Evolutionary conservation across 1,284 basidiomycete genomes (phyloP), one percentile per base, ranked within the genome.

Genomic region (Rhodotorula sp.): DNA sequence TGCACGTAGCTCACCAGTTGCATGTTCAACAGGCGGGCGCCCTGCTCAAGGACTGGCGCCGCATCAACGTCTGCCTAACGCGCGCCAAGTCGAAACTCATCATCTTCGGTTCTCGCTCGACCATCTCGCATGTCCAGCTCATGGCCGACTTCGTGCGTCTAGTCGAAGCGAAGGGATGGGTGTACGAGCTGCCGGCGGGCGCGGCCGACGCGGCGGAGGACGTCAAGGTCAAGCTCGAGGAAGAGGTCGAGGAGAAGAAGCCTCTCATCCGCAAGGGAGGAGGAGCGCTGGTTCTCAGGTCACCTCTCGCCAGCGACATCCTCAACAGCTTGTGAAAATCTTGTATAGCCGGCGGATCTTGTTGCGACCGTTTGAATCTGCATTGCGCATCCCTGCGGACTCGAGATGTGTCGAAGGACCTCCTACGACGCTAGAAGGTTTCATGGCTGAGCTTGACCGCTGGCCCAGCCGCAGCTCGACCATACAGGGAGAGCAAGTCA

Each of bases 11-110:
- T 22, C 13, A 15, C 5, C 24, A 24, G 48, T 59, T 61, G 11
- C 66, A 70, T 59, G 58, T 74, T 10, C 55, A 30, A 70, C 76
- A 93, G 89, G 84, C 93, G 47, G 94, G 96, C 4, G 93, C 97
- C 66, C 85, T 99, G 16, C 83, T 99, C 20, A 92, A 90, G 75
- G 96, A 98, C 79, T 95, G 93, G 90, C 84, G 95, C 55, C 83
- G 96, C 47, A 89, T 98, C 83, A 99, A 99, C 78, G 96, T 99
- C 46, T 91, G 92, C 5, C 91, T 99, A 78, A 99, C 96, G 0
- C 87, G 96, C 6, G 94, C 95, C 0, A 87, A 89, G 64, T 87
- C 87, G 50, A 97, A 97, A 81, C 82, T 99, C 6, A 85, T 97
- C 77, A 88, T 99, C 67, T 85, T 99, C 76, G 96, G 95, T 24